Base-by-base conservation (phyloP, 208 protist genomes). In the Spongospora subterranea region DNA sequence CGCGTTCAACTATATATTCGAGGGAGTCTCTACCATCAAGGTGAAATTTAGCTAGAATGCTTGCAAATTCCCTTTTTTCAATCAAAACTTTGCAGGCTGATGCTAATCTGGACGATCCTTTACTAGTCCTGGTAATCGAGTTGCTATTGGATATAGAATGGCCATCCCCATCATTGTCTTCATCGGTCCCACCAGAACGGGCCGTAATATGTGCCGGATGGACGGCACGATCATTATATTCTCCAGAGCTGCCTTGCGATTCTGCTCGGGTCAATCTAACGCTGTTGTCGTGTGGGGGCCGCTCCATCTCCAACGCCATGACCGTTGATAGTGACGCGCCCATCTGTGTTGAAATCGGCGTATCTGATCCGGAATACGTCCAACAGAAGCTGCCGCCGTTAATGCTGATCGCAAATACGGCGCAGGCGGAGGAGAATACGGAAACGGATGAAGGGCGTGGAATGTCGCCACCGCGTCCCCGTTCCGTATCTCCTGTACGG, bases 331-430 rank as follows among this genome's bases (percentile, higher is more conserved):
- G n/a, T n/a, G 71, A 82, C n/a, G n/a, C n/a, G 6, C 17, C 71
- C n/a, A 82, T 82, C n/a, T 82, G 71, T 82, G n/a, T 82, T 20
- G 71, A 82, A 35, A n/a, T 82, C 35, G 35, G 71, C 71, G n/a
- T 82, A 20, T 17, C 6, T 6, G 71, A 82, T 82, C 71, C 71
- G 71, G n/a, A 43, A 20, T n/a, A 20, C 17, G 35, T 39, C 71
- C 17, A 6, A 6, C 6, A 39, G 71, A 13, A 43, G 13, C 71
- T 82, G n/a, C 71, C 71, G 17, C 6, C 17, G 71, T 45, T 82
- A 60, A 29, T 60, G 24, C 6, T 24, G 6, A 24, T 24, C 6
- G 50, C 50, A 60, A 24, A 60, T 60, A 60, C 50, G n/a, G n/a
- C n/a, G n/a, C n/a, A n/a, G n/a, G n/a, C n/a, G n/a, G n/a, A n/a